A percentile compares a stretch with the other conserved stretches of the same genome.
These are phyloP conservation scores for Aspergillus egyptiacus DNA, from an alignment of 495 filamentous ascomycete species.

Conservation along the genomic window DNA sequence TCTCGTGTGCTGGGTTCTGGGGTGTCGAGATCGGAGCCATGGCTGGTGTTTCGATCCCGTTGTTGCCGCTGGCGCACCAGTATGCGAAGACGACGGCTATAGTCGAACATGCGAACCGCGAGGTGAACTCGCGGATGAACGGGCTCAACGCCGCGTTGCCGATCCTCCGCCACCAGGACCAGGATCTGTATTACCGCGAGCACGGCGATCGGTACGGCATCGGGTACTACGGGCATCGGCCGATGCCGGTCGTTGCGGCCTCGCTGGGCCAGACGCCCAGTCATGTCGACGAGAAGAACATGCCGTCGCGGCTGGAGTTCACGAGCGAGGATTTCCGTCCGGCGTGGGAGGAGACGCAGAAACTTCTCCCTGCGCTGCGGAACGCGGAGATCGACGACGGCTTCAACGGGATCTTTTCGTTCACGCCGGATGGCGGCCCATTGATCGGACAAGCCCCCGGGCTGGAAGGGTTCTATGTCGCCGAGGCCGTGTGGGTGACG, in stretches of 20 bases:
- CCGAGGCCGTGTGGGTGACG: slow-evolving; percentile 52
- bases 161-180: slow-evolving; percentile 47
- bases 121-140: slow-evolving; percentile 29
- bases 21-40: slow-evolving; percentile 48
- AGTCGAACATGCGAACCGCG: slow-evolving; percentile 25
- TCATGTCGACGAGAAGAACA: slow-evolving; percentile 45
- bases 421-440: slow-evolving; percentile 48
- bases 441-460: slow-evolving; percentile 42
- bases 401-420: slow-evolving; percentile 50
- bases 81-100: slow-evolving; percentile 46
- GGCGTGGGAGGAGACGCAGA: slow-evolving; percentile 41
- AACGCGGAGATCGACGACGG: slow-evolving; percentile 41
- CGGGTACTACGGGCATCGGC: slow-evolving; percentile 49
- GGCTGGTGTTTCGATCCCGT: slow-evolving; percentile 42
- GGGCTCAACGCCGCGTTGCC: slow-evolving; percentile 38
- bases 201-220: slow-evolving; percentile 49
- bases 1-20: slow-evolving; percentile 52
- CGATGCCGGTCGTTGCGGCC: slow-evolving; percentile 43
- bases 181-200: slow-evolving; percentile 50
- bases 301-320: slow-evolving; percentile 47
- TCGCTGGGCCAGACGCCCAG: slow-evolving; percentile 36
- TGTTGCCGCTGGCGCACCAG: slow-evolving; percentile 48
- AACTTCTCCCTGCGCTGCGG: slow-evolving; percentile 38
- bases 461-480: slow-evolving; percentile 47
- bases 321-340: slow-evolving; percentile 44